These are phyloP conservation scores for Lathyrus tuberosus DNA, from an alignment of 306 rosid species.

Conservation along the genomic window DNA sequence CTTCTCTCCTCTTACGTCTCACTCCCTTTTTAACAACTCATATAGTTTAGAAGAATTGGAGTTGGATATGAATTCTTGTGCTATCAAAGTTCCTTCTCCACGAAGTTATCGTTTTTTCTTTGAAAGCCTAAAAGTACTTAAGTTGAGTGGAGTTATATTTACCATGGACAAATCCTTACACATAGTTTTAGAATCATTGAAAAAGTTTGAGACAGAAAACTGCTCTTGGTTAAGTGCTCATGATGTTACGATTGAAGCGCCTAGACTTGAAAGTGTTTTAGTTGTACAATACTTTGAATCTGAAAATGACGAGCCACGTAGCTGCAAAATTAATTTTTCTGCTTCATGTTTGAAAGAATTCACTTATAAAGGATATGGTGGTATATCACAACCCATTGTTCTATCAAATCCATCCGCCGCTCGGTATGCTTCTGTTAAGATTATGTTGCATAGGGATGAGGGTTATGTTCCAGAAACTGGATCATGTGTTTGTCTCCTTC, in stretches of 20 bases:
- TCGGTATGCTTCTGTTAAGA: no score
- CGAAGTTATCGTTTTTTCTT: background rate
- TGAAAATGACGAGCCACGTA: background rate
- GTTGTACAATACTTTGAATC: background rate
- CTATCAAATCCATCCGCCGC: no score
- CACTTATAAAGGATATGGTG: no score
- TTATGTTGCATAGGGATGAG: background rate
- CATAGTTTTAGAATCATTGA: background rate
- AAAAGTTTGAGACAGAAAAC: background rate
- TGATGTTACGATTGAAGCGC: background rate
- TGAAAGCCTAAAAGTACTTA: background rate
- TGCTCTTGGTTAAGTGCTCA: conserved; percentile 13
- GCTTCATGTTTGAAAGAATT: background rate
- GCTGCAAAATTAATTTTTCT: background rate
- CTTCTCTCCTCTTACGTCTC: background rate
- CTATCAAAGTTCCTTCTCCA: background rate
- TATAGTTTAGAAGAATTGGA: background rate
- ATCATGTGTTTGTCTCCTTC: background rate
- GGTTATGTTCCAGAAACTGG: background rate
- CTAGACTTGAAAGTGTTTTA: background rate
- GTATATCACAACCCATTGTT: no score
- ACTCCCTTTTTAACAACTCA: background rate
- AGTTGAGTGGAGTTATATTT: background rate
- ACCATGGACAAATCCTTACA: background rate
- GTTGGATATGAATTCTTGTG: background rate